Conservation (phyloP, 345 rosid species). For the Turnera subulata region DNA sequence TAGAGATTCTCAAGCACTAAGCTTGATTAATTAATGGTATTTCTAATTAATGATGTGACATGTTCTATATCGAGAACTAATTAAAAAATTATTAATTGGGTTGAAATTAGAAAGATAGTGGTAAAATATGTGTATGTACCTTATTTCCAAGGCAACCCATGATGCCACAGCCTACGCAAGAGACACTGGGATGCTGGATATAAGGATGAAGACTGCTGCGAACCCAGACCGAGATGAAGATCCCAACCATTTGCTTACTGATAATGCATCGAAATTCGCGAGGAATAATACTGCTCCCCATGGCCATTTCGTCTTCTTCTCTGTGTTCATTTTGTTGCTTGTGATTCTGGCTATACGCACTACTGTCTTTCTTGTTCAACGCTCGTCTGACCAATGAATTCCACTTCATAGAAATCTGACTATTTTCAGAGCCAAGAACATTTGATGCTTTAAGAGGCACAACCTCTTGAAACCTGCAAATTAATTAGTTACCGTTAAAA, state of each 20-base stretch:
- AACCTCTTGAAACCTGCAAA: slow-evolving; percentile 68
- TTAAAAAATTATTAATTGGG: no score
- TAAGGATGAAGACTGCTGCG: slow-evolving; percentile 48
- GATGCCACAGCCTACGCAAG: slow-evolving; percentile 77
- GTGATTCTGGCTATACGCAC: neutral
- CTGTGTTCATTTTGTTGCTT: slow-evolving; percentile 1
- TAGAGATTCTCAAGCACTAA: no score
- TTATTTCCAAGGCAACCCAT: slow-evolving; percentile 84
- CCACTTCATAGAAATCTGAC: slow-evolving; percentile 51
- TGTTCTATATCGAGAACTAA: no score
- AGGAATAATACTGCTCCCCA: slow-evolving; percentile 5
- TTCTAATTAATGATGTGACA: no score
- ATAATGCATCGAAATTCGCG: slow-evolving; percentile 43
- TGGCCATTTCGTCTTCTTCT: slow-evolving; percentile 13
- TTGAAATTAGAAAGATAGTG: neutral
- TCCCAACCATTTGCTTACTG: slow-evolving; percentile 84
- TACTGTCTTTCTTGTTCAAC: slow-evolving; percentile 35
- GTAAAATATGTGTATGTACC: slow-evolving; percentile 30
- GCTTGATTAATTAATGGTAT: no score
- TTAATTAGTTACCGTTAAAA: no score
- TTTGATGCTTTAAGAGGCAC: slow-evolving; percentile 64
- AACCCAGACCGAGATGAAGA: slow-evolving; percentile 64
- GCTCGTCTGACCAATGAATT: slow-evolving; percentile 58
- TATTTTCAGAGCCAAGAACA: slow-evolving; percentile 58
- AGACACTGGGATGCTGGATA: slow-evolving; percentile 52